Evolutionary conservation across 1,284 basidiomycete genomes (phyloP), one percentile per base, ranked within the genome.

Genomic region (Apiotrichum gamsii): DNA sequence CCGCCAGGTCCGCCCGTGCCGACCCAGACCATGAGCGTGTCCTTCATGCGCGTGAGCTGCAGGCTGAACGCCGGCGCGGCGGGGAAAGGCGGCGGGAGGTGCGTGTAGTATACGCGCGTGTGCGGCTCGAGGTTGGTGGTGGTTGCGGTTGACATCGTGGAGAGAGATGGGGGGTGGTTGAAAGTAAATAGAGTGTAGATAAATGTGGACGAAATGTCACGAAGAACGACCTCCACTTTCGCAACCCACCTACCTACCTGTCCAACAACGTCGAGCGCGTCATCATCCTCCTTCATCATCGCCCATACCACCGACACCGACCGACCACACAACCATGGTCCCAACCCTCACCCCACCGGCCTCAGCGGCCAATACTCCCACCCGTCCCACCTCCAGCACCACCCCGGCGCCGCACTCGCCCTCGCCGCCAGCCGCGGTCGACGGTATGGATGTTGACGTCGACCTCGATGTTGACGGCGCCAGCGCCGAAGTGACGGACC

Each of bases 11-110:
- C 39, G n/a, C 79, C 81, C 8, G 74, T 74, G 2, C 87, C 86
- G 34, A 85, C 75, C 87, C 87, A 90, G 37, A 90, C 64, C 81
- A 90, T 83, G 65, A 84, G 86, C 43, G 86, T 85, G 60, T 81
- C 79, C 28, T 80, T 78, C 31, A 90, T 70, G 35, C 74, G 75
- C 35, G 82, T 88, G 47, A 85, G 75, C 58, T 87, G 84, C 48
- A 89, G 72, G 9, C 76, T 79, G 49, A 89, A 77, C 33, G 78
- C 75, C 3, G 84, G 84, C 29, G 63, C 53, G 21, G 56, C 50
- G n/a, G 63, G 67, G 32, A 60, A 52, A 5, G 63, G 59, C 9
- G 69, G 54, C 1, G 61, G 54, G 39, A 72, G 16, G 40, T 41
- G 25, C 14, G 61, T 64, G 54, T 64, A 54, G 49, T 61, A 45